A percentile compares a stretch with the other conserved stretches of the same genome.
These are phyloP conservation scores for Akanthomyces muscarius DNA, from an alignment of 2,329 filamentous ascomycete genomes.

Conservation along the genomic window DNA sequence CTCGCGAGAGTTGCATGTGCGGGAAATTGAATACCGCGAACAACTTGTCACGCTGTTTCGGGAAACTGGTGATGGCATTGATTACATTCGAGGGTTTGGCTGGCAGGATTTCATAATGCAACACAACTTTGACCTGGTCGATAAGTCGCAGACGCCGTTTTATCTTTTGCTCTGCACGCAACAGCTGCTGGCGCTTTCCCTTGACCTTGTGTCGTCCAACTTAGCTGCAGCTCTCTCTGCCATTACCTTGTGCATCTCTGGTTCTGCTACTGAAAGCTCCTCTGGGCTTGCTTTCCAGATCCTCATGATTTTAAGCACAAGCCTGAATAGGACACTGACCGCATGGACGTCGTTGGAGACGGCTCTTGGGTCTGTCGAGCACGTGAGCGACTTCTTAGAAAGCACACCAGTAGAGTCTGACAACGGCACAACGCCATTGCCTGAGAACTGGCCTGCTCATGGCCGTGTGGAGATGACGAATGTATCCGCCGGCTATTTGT, in stretches of 20 bases:
- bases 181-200: neutral
- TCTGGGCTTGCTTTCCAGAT: neutral
- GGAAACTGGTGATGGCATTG: neutral
- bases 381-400: neutral
- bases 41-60: neutral
- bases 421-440: no score
- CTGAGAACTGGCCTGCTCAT: no score
- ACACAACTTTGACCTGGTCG: no score
- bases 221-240: neutral
- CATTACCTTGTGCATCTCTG: neutral
- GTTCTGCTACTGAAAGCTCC: no score
- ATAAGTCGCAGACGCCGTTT: neutral
- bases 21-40: neutral
- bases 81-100: neutral
- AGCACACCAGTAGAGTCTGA: neutral
- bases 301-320: neutral
- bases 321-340: neutral
- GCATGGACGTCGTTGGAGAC: neutral
- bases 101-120: neutral
- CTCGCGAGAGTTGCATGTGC: conserved; percentile 4
- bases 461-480: no score
- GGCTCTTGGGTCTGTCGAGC: neutral
- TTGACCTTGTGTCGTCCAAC: neutral
- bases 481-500: no score
- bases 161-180: neutral